Conservation (phyloP, 2,329 filamentous ascomycete species). For the Cercospora janseana region DNA sequence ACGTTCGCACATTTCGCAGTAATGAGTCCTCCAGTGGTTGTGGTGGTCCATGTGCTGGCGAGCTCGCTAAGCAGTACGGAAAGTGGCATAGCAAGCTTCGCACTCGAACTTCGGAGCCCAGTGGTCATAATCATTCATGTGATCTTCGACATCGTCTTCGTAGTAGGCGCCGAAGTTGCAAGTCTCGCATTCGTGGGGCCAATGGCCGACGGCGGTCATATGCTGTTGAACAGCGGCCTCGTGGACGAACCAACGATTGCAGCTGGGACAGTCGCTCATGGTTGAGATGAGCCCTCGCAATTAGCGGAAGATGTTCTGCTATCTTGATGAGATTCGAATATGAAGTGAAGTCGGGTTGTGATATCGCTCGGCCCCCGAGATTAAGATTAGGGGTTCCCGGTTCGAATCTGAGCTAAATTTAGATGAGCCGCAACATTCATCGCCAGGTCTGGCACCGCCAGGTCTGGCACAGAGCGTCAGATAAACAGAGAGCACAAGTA, state of each 20-base stretch:
- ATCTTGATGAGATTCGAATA: too few species aligned
- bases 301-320: too few species aligned
- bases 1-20: constrained; percentile 31
- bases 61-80: constrained; percentile 17
- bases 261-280: constrained; percentile 23
- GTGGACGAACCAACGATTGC: constrained; percentile 20
- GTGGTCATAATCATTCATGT: constrained; percentile 37
- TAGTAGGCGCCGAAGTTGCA: constrained; percentile 33
- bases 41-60: constrained; percentile 33
- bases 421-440: too few species aligned
- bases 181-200: constrained; percentile 34
- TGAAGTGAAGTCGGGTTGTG: too few species aligned
- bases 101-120: constrained; percentile 30
- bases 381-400: too few species aligned
- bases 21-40: constrained; percentile 37
- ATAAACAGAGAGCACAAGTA: too few species aligned
- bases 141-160: constrained; percentile 30
- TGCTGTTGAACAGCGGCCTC: constrained; percentile 17
- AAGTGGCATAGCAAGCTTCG: constrained; percentile 35
- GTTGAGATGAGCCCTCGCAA: too few species aligned
- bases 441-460: too few species aligned
- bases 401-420: too few species aligned
- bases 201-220: constrained; percentile 23
- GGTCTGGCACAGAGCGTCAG: too few species aligned
- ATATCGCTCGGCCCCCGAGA: too few species aligned